Base-by-base conservation (phyloP, 768 basidiomycete genomes). In the Boletus patriciae region DNA sequence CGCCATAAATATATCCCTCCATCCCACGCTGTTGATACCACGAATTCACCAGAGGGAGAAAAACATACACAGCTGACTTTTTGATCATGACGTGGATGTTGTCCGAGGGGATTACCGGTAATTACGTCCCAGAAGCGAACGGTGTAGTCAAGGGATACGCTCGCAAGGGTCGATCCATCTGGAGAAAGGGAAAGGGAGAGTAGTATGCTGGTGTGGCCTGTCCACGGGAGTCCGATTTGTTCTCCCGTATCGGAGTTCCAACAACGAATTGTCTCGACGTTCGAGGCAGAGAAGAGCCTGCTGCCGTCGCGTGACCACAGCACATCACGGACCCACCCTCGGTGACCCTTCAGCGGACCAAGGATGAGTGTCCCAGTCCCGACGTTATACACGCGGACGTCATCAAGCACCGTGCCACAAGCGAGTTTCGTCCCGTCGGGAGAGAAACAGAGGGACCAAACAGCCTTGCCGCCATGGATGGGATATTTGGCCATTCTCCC, bases 221-320 rank as follows among this genome's bases (percentile, higher is more conserved):
- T 38, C 37, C 23, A 49, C 8, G 23, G 25, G 11, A 6, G 34
- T 29, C 52, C 44, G 1, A 45, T 38, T 6, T 29, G 43, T 15
- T 41, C 19, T 19, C 54, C 55, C 3, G 60, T 59, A 0, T 13
- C 0, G 4, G 44, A 25, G 7, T 53, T 25, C 60, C 64, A 65
- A 21, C 55, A 53, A 6, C 53, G 53, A 44, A 65, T 66, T 0
- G 52, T 53, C 1, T 31, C 8, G 18, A 57, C 52, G 0, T 8
- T 0, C 0, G 49, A 52, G 2, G 12, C 46, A 25, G 58, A 57
- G 25, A 57, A 58, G 27, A 64, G 42, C 3, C 23, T n/a, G 3
- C 12, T 50, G 4, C 53, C 49, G 4, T 61, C 62, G 9, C 5
- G 52, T 15, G 58, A 45, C 63, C 62, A 64, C 1, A 53, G 43